A percentile compares a stretch with the other conserved stretches of the same genome.
These are phyloP conservation scores for Aspergillus ochraceoroseus DNA, from an alignment of 2,329 filamentous ascomycete genomes.

Conservation along the genomic window DNA sequence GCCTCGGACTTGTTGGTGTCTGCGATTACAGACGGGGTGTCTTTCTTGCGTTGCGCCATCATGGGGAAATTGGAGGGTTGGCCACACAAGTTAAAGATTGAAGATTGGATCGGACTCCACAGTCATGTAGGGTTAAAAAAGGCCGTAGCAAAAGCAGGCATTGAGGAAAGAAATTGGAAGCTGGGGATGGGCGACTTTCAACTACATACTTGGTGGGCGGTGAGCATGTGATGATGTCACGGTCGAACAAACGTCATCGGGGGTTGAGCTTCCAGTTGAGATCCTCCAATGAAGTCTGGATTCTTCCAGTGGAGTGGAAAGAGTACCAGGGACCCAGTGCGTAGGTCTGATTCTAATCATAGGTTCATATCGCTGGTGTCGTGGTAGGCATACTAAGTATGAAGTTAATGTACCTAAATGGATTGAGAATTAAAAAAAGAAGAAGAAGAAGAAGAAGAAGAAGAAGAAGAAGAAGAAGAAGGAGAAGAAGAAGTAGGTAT, in stretches of 20 bases:
- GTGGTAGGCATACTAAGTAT: no score
- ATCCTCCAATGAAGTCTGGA: no score
- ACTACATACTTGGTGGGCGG: conserved; percentile 20
- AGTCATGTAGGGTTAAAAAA: no score
- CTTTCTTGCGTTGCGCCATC: conserved; percentile 26
- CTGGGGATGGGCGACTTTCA: not conserved
- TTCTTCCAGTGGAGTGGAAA: no score
- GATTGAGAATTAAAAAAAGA: no score
- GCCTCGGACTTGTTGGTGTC: conserved; percentile 13
- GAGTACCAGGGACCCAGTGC: not conserved
- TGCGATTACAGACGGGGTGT: conserved; percentile 15
- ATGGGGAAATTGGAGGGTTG: not conserved
- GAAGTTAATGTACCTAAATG: no score
- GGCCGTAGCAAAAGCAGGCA: no score
- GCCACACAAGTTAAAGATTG: not conserved
- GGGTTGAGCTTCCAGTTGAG: no score
- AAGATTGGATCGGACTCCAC: conserved; percentile 4
- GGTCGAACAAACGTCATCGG: not conserved
- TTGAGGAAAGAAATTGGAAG: not conserved
- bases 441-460: no score
- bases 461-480: no score
- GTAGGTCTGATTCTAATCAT: conserved; percentile 7
- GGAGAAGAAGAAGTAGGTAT: no score
- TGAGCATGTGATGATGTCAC: conserved; percentile 39
- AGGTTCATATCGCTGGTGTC: no score